These are phyloP conservation scores for Penicillium cataractarum DNA, from an alignment of 495 filamentous ascomycete genomes.

Conservation along the genomic window DNA sequence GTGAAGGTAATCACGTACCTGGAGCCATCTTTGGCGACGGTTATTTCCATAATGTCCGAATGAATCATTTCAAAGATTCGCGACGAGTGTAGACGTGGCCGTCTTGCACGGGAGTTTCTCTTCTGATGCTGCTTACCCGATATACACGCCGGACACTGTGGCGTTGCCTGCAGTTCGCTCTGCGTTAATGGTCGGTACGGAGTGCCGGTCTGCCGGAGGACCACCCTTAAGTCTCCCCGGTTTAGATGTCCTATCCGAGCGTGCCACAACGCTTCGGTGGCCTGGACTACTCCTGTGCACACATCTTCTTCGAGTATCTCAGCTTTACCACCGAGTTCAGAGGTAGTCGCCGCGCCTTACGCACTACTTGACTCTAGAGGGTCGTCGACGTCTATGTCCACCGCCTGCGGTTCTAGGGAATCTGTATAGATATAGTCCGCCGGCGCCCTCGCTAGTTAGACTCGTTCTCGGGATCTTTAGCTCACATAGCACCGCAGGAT, in stretches of 20 bases:
- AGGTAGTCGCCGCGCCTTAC: no score
- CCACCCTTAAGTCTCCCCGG: background rate
- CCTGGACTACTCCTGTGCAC: background rate
- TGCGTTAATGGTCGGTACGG: background rate
- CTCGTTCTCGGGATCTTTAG: background rate
- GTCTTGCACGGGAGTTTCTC: background rate
- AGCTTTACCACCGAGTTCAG: background rate
- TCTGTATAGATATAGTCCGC: background rate
- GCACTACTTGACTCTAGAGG: no score
- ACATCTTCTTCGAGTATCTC: background rate
- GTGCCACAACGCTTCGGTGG: background rate
- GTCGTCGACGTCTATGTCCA: no score
- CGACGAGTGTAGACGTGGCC: background rate
- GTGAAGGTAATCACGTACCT: conserved; percentile 18
- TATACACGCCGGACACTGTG: background rate
- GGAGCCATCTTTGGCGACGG: conserved; percentile 12
- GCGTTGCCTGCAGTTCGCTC: background rate
- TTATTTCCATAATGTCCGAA: conserved; percentile 10
- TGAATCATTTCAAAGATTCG: background rate
- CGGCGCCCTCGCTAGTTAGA: background rate
- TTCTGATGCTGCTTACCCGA: background rate
- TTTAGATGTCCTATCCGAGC: background rate
- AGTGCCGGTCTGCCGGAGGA: background rate
- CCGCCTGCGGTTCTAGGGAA: no score
- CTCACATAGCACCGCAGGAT: background rate